Evolutionary conservation across 148 eudicot species (phyloP).

Genomic region (Suaeda aralocaspica): DNA sequence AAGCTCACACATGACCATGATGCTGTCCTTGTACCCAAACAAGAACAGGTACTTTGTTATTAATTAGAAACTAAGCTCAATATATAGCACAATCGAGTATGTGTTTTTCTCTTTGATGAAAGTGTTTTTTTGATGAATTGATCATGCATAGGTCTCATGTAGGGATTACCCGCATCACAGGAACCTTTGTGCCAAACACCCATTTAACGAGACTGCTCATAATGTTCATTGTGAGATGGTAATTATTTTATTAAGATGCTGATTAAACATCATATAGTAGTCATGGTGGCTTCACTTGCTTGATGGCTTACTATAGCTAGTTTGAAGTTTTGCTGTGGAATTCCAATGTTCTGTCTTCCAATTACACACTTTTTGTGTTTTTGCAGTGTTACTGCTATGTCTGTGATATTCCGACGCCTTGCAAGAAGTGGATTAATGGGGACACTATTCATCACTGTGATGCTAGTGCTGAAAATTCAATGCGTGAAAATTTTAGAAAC

Average conservation of each 20-base stretch:
- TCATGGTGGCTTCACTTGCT: no score
- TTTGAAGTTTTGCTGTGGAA: no score
- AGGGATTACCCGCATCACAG: background rate
- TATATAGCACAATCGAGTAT: background rate
- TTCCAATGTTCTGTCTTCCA: no score
- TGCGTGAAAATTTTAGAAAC: no score
- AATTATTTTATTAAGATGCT: no score
- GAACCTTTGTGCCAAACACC: background rate
- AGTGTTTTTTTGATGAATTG: background rate
- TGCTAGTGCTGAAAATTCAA: background rate
- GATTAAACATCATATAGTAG: no score
- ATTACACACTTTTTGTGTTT: background rate
- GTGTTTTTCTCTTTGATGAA: background rate
- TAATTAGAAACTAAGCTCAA: background rate
- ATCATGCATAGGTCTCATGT: background rate
- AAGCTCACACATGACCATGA: background rate
- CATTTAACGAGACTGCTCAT: background rate
- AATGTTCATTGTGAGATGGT: background rate
- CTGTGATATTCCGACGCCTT: conserved; percentile 46
- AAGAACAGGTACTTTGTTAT: background rate
- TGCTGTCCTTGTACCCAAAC: background rate
- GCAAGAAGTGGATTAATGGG: conserved; percentile 24
- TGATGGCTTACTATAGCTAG: background rate
- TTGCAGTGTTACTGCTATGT: conserved; percentile 40
- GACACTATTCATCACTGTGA: background rate